phyloP scores from a whole-genome alignment of 805 yeast species.

The Metschnikowia arizonensis region DNA sequence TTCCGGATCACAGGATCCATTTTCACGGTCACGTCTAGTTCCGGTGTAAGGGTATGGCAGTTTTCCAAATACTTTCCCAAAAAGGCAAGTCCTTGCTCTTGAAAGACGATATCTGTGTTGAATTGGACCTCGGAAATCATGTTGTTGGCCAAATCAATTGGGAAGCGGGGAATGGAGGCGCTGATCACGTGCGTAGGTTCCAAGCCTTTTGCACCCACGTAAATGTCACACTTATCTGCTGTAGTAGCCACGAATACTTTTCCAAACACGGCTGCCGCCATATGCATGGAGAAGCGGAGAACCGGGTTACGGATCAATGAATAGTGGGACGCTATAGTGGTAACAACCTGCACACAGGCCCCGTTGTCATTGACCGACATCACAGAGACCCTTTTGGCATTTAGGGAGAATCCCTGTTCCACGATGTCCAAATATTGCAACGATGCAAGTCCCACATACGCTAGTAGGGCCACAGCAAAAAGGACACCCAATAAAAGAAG shows the following conservation, averaged over 20 bases:
- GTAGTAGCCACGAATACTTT: slow-evolving; percentile 21
- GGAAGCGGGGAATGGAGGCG: slow-evolving; percentile 25
- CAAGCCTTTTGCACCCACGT: slow-evolving; percentile 11
- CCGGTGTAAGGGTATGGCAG: background rate
- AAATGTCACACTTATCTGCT: slow-evolving; percentile 19
- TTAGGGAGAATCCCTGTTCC: slow-evolving; percentile 21
- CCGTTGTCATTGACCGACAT: slow-evolving; percentile 23
- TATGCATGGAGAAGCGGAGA: slow-evolving; percentile 20
- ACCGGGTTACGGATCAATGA: slow-evolving; percentile 21
- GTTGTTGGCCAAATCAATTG: slow-evolving; percentile 20
- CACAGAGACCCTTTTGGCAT: slow-evolving; percentile 24
- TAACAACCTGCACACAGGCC: slow-evolving; percentile 26
- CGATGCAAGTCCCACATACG: background rate
- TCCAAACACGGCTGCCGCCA: slow-evolving; percentile 24
- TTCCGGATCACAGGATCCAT: slow-evolving; percentile 3
- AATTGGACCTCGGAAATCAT: slow-evolving; percentile 24
- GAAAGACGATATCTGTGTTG: slow-evolving; percentile 19
- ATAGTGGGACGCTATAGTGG: slow-evolving; percentile 26
- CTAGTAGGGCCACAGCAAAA: background rate
- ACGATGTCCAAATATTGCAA: slow-evolving; percentile 10
- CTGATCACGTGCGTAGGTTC: slow-evolving; percentile 23
- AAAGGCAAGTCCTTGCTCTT: background rate
- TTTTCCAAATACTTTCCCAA: background rate
- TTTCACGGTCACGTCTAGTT: background rate
- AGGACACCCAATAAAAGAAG: background rate